Conservation (phyloP, 2,329 filamentous ascomycete genomes). For the Colletotrichum spinosum region DNA sequence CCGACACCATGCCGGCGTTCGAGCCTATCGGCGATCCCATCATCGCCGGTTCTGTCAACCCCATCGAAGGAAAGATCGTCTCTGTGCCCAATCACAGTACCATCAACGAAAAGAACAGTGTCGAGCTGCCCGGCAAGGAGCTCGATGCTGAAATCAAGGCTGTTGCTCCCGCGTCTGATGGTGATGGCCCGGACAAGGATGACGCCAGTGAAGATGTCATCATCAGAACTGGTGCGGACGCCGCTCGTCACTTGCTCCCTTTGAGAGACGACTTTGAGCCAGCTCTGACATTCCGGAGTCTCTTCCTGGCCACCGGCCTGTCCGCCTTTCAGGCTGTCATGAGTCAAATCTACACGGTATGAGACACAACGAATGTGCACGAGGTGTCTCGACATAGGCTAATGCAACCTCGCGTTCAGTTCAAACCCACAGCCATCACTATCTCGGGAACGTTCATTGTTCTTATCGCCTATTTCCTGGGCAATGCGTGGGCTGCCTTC, state of each 20-base stretch:
- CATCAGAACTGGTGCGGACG: constrained; percentile 65
- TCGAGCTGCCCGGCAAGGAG: constrained; percentile 35
- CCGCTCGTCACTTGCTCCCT: constrained; percentile 59
- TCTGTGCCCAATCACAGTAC: constrained; percentile 43
- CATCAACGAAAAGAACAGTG: constrained; percentile 46
- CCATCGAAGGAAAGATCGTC: constrained; percentile 45
- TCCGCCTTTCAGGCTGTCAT: constrained; percentile 66
- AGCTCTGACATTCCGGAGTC: constrained; percentile 63
- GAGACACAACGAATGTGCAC: not conserved
- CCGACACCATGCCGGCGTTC: constrained; percentile 4
- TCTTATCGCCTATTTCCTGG: constrained; percentile 67
- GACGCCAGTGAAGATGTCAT: constrained; percentile 53
- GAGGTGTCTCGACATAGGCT: not conserved
- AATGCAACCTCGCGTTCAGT: constrained; percentile 46
- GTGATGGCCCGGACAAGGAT: constrained; percentile 33
- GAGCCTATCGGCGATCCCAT: constrained; percentile 38
- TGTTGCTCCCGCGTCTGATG: constrained; percentile 31
- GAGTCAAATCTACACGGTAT: constrained; percentile 66
- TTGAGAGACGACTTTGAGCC: constrained; percentile 65
- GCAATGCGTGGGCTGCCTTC: constrained; percentile 57
- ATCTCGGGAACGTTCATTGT: constrained; percentile 68
- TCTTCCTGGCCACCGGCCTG: constrained; percentile 61
- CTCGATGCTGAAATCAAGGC: constrained; percentile 41
- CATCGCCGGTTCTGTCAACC: constrained; percentile 42
- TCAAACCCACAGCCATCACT: constrained; percentile 61